A percentile compares a stretch with the other conserved stretches of the same genome.
These are phyloP conservation scores for Penicillium sp. DNA, from an alignment of 2,329 filamentous ascomycete genomes.

Conservation along the genomic window DNA sequence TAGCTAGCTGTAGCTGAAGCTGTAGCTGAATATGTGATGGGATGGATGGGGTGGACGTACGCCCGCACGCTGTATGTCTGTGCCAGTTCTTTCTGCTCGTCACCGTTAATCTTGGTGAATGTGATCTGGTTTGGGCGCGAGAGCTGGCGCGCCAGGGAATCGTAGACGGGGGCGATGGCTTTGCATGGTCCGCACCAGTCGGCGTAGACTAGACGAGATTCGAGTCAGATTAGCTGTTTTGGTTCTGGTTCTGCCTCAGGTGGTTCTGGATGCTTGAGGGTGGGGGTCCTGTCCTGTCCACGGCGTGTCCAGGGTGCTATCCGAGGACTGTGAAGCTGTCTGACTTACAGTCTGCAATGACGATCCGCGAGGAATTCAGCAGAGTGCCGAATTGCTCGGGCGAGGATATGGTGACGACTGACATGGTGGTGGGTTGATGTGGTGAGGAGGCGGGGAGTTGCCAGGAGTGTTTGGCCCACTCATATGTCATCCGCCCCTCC, in stretches of 20 bases:
- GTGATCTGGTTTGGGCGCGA: slow-evolving; percentile 74
- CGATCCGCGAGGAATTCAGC: slow-evolving; percentile 73
- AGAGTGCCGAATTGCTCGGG: slow-evolving; percentile 69
- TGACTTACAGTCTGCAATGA: slow-evolving; percentile 84
- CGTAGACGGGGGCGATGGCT: slow-evolving; percentile 80
- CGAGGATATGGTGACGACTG: slow-evolving; percentile 62
- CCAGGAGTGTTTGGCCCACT: no score
- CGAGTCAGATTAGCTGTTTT: slow-evolving; percentile 28
- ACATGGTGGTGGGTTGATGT: slow-evolving; percentile 40
- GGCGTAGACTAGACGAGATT: slow-evolving; percentile 70
- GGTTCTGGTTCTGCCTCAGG: no score
- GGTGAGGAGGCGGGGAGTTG: slow-evolving; percentile 21
- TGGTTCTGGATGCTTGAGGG: slow-evolving; percentile 17
- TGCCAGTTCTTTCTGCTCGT: slow-evolving; percentile 74
- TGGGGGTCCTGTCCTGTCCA: no score
- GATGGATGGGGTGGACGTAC: slow-evolving; percentile 44
- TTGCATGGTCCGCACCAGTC: slow-evolving; percentile 87
- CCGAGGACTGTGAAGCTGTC: slow-evolving; percentile 9
- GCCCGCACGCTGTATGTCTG: slow-evolving; percentile 72
- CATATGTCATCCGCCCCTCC: slow-evolving; percentile 39
- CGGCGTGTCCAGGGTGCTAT: no score
- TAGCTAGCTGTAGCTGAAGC: neutral
- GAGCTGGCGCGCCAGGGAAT: slow-evolving; percentile 72
- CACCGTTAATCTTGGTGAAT: slow-evolving; percentile 86
- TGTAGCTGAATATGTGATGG: neutral